phyloP scores from a whole-genome alignment of 2,329 filamentous ascomycete species.

The Calonectria leucothoes region DNA sequence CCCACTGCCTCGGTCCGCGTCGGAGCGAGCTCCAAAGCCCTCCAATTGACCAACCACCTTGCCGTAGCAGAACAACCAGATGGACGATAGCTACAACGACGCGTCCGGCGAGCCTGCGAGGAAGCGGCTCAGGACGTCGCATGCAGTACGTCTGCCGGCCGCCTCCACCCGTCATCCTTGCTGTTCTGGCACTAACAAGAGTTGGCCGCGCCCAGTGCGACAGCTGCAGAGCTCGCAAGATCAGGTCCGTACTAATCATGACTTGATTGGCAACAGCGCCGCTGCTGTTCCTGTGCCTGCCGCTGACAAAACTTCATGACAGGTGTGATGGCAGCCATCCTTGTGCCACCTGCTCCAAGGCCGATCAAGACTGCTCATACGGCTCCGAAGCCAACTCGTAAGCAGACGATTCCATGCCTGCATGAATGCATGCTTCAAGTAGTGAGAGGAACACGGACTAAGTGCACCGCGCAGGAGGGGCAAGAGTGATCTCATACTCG shows the following conservation, averaged over 20 bases:
- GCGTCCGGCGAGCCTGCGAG: constrained; percentile 46
- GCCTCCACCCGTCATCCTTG: neutral
- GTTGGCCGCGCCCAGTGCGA: constrained; percentile 52
- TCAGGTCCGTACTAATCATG: constrained; percentile 54
- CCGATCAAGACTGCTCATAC: constrained; percentile 54
- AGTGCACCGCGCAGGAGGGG: constrained; percentile 51
- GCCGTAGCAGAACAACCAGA: constrained; percentile 39
- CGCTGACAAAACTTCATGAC: constrained; percentile 17
- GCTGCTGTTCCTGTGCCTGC: too few species aligned
- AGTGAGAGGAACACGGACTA: neutral
- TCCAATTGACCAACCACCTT: constrained; percentile 18
- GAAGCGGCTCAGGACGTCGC: constrained; percentile 55
- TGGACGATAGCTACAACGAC: constrained; percentile 31
- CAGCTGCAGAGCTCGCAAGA: constrained; percentile 59
- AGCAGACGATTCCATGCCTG: constrained; percentile 28
- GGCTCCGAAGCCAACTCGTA: constrained; percentile 58
- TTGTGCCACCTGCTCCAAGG: constrained; percentile 52
- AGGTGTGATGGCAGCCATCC: constrained; percentile 62
- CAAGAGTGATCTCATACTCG: constrained; percentile 64
- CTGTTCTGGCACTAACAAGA: neutral
- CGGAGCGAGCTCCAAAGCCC: constrained; percentile 39
- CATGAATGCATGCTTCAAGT: neutral
- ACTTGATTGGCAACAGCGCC: neutral
- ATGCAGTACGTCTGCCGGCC: constrained; percentile 49
- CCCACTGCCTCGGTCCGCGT: constrained; percentile 44